phyloP scores from a whole-genome alignment of 108 stramenopile species.

The Chaetoceros muelleri region DNA sequence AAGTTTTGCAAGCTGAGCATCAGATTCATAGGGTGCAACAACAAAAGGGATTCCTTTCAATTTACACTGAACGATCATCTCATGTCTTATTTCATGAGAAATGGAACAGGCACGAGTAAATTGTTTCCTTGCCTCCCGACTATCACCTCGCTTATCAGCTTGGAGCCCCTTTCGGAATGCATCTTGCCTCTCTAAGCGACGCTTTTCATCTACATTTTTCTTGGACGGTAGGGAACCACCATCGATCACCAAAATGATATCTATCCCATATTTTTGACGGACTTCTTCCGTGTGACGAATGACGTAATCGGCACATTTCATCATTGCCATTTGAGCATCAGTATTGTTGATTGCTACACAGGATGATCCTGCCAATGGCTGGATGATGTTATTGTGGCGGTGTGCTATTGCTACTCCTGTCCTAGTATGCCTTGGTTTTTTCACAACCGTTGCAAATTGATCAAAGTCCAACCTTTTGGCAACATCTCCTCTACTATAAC shows the following conservation, averaged over 20 bases:
- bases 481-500: not conserved
- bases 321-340: constrained; percentile 1
- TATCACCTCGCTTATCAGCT: constrained; percentile 33
- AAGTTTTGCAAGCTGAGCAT: constrained; percentile 92
- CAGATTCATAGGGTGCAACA: constrained; percentile 97
- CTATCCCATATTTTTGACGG: constrained; percentile 26
- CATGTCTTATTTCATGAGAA: constrained; percentile 40
- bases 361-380: not conserved
- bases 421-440: not conserved
- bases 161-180: constrained; percentile 28
- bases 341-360: not conserved
- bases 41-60: constrained; percentile 42
- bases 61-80: constrained; percentile 30
- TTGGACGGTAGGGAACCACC: constrained; percentile 63
- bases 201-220: constrained; percentile 38
- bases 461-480: not conserved
- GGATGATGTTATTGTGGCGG: not conserved
- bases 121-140: constrained; percentile 34
- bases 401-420: not conserved
- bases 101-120: constrained; percentile 43
- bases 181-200: constrained; percentile 30
- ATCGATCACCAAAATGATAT: constrained; percentile 70
- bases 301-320: constrained; percentile 32
- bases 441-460: not conserved
- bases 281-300: constrained; percentile 39